phyloP scores from a whole-genome alignment of 2,329 filamentous ascomycete genomes.

The Grosmannia huntii region DNA sequence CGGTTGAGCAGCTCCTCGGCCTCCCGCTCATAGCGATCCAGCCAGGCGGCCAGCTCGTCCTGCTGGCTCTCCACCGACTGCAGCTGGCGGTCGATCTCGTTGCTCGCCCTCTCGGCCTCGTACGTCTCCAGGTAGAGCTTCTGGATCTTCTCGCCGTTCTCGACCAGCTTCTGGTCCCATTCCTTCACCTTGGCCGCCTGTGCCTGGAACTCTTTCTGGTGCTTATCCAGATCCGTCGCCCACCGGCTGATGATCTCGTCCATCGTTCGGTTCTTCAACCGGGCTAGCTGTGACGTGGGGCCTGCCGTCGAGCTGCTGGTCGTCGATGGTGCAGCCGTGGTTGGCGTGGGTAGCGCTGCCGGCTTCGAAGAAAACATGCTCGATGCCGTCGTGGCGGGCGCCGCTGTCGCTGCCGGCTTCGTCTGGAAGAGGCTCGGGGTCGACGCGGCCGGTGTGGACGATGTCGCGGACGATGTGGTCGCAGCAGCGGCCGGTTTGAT shows the following conservation, averaged over 20 bases:
- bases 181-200: conserved; percentile 76
- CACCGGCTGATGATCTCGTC: conserved; percentile 96
- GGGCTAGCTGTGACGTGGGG: conserved; percentile 71
- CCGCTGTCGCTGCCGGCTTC: conserved; percentile 1
- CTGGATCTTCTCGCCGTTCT: conserved; percentile 91
- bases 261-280: conserved; percentile 97
- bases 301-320: conserved; percentile 56
- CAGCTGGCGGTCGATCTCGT: conserved; percentile 88
- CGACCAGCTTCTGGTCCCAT: conserved; percentile 87
- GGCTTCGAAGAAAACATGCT: conserved; percentile 5
- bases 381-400: not conserved
- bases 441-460: conserved; percentile 9
- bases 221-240: conserved; percentile 89
- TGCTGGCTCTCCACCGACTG: conserved; percentile 84
- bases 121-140: conserved; percentile 85
- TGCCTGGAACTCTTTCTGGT: conserved; percentile 90
- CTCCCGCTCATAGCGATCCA: conserved; percentile 84
- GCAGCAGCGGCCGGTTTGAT: conserved; percentile 17
- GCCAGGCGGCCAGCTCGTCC: conserved; percentile 74
- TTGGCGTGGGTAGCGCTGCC: conserved; percentile 15
- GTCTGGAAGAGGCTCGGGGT: conserved; percentile 9
- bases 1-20: conserved; percentile 79
- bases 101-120: conserved; percentile 83
- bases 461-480: conserved; percentile 6
- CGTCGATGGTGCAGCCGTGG: conserved; percentile 4